Percentiles rank a stretch among this genome's conserved stretches.
Conservation (phyloP, 2,329 filamentous ascomycete genomes). For the Cadophora sp. region DNA sequence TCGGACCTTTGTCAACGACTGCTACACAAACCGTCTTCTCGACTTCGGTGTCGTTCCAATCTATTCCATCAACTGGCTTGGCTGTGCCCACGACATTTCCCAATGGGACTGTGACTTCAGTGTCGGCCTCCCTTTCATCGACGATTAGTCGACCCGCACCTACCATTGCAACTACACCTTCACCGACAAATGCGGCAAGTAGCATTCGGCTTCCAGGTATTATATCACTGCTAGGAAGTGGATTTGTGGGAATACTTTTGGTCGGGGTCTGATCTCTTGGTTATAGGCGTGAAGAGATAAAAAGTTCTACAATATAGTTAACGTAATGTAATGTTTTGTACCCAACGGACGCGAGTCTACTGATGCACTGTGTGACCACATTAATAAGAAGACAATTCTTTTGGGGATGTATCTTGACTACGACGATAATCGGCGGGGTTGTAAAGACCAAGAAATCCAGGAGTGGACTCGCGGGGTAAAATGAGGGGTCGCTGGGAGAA, state of each 20-base stretch:
- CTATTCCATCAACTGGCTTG: not conserved
- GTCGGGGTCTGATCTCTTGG: not conserved
- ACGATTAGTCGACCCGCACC: not conserved
- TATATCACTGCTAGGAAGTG: not conserved
- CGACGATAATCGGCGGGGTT: no score
- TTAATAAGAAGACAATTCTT: no score
- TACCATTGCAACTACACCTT: not conserved
- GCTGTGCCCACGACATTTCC: not conserved
- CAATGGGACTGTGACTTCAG: not conserved
- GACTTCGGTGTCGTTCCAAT: not conserved
- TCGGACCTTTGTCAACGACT: constrained; percentile 1
- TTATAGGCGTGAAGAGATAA: not conserved
- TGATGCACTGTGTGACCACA: no score
- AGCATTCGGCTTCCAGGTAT: not conserved
- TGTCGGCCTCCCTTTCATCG: not conserved
- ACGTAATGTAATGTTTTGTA: constrained; percentile 11
- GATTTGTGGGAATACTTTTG: not conserved
- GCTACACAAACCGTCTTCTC: not conserved
- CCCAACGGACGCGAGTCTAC: no score
- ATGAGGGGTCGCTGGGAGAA: no score
- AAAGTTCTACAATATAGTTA: not conserved
- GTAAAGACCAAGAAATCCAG: no score
- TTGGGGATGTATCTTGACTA: no score
- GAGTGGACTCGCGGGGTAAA: no score
- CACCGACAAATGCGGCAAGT: not conserved